Percentiles rank a stretch among this genome's conserved stretches.
phyloP scores from a whole-genome alignment of 202 grass and related monocot genomes.

The Musa balbisiana region DNA sequence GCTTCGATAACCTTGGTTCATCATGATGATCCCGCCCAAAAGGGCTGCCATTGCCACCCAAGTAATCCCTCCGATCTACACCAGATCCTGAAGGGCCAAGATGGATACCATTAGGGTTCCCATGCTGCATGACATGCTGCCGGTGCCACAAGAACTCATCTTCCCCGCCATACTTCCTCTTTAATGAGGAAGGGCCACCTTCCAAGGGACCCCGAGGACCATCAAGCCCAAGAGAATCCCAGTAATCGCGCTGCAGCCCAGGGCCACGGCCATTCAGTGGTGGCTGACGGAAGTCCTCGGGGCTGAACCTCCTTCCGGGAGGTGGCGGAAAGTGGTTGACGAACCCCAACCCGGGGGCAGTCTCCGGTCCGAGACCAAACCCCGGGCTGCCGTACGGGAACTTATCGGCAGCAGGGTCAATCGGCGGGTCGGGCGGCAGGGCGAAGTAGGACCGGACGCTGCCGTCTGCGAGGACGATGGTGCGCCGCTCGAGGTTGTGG shows the following conservation, averaged over 20 bases:
- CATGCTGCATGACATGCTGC: slow-evolving; percentile 47
- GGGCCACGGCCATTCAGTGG: slow-evolving; percentile 17
- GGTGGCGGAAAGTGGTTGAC: slow-evolving; percentile 8
- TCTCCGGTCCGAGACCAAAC: slow-evolving; percentile 24
- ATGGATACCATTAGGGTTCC: slow-evolving; percentile 32
- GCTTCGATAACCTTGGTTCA: slow-evolving; percentile 52
- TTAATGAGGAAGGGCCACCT: slow-evolving; percentile 27
- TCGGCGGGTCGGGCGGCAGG: slow-evolving; percentile 62
- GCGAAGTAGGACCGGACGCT: slow-evolving; percentile 79
- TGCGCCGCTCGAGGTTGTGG: slow-evolving; percentile 67
- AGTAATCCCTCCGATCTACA: slow-evolving; percentile 5
- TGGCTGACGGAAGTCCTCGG: slow-evolving; percentile 16
- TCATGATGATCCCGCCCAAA: slow-evolving; percentile 33
- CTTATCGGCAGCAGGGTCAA: slow-evolving; percentile 28
- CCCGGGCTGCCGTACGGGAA: slow-evolving; percentile 26
- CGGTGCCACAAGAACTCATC: slow-evolving; percentile 39
- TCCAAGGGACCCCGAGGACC: slow-evolving; percentile 21
- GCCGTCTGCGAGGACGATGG: slow-evolving; percentile 64
- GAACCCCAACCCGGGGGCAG: slow-evolving; percentile 9
- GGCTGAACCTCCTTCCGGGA: slow-evolving; percentile 15
- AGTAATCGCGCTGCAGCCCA: slow-evolving; percentile 14
- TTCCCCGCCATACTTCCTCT: slow-evolving; percentile 38
- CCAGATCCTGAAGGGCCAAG: slow-evolving; percentile 6
- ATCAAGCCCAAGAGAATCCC: slow-evolving; percentile 13
- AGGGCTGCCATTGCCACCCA: slow-evolving; percentile 27